These are phyloP conservation scores for Amanita pallidorosea DNA, from an alignment of 768 basidiomycete species.

Conservation along the genomic window DNA sequence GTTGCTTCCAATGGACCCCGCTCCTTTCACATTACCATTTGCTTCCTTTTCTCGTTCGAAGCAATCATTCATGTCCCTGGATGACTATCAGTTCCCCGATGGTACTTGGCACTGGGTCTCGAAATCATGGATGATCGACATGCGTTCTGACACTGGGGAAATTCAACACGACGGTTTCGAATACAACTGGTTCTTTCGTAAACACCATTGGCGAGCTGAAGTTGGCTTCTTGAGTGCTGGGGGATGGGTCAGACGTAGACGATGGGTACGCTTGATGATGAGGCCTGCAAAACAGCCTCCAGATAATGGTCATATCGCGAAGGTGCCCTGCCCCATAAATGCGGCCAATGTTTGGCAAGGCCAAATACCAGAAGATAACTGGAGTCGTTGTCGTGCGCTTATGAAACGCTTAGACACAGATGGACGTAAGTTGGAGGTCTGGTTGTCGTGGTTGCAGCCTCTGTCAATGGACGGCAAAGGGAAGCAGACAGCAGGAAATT, in stretches of 20 bases:
- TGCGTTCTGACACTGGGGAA: conserved; percentile 65
- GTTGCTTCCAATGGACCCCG: conserved; percentile 63
- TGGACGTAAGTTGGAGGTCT: conserved; percentile 67
- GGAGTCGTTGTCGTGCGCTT: conserved; percentile 42
- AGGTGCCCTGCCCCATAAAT: conserved; percentile 1
- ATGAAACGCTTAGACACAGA: conserved; percentile 50
- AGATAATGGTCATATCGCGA: background rate
- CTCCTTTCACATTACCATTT: conserved; percentile 57
- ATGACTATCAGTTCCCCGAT: conserved; percentile 65
- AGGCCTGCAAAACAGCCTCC: conserved; percentile 32
- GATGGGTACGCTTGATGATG: conserved; percentile 85
- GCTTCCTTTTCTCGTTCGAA: conserved; percentile 25
- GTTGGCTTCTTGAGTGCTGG: conserved; percentile 51
- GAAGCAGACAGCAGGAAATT: conserved; percentile 12
- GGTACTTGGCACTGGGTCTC: conserved; percentile 79
- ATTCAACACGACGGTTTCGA: conserved; percentile 81
- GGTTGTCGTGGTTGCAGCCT: conserved; percentile 58
- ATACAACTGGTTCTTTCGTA: conserved; percentile 73
- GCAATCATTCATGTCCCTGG: conserved; percentile 46
- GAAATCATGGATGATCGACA: conserved; percentile 78
- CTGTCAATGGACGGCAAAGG: conserved; percentile 23
- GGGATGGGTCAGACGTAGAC: conserved; percentile 65
- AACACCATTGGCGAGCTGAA: conserved; percentile 52
- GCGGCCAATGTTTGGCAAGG: conserved; percentile 45
- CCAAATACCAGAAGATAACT: conserved; percentile 39